Evolutionary conservation across 768 basidiomycete genomes (phyloP).

Genomic region (Tylopilus subfusipes): DNA sequence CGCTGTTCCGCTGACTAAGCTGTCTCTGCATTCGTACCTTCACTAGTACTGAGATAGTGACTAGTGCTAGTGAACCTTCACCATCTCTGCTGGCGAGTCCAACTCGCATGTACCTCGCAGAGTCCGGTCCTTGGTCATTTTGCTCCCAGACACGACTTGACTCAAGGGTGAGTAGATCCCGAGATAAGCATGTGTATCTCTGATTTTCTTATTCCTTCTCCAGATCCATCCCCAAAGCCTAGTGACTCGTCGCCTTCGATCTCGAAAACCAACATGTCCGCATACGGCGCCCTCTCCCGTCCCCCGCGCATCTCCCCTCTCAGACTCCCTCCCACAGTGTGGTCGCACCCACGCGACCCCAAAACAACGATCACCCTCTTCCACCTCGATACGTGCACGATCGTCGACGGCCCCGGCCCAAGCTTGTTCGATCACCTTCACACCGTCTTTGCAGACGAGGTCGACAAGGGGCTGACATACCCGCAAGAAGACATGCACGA

Average conservation of each 20-base stretch:
- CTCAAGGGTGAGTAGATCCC: background rate
- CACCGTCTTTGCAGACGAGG: constrained; percentile 62
- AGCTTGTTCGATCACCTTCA: constrained; percentile 59
- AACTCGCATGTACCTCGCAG: no score
- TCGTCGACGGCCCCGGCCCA: constrained; percentile 26
- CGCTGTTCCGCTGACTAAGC: no score
- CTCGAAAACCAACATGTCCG: constrained; percentile 43
- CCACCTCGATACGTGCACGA: constrained; percentile 34
- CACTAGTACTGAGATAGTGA: no score
- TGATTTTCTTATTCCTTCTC: background rate
- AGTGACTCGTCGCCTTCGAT: no score
- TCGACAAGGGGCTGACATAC: constrained; percentile 77
- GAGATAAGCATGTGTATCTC: background rate
- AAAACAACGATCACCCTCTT: constrained; percentile 29
- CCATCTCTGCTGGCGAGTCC: no score
- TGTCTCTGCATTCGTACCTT: no score
- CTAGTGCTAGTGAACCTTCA: no score
- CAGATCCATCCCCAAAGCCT: background rate
- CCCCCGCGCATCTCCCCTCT: constrained; percentile 27
- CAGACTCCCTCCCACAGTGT: constrained; percentile 47
- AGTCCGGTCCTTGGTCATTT: no score
- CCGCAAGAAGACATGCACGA: constrained; percentile 70
- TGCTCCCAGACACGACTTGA: no score
- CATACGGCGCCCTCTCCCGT: constrained; percentile 62
- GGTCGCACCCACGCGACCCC: constrained; percentile 34